phyloP scores from a whole-genome alignment of 345 rosid genomes.

The Euphorbia tirucalli region DNA sequence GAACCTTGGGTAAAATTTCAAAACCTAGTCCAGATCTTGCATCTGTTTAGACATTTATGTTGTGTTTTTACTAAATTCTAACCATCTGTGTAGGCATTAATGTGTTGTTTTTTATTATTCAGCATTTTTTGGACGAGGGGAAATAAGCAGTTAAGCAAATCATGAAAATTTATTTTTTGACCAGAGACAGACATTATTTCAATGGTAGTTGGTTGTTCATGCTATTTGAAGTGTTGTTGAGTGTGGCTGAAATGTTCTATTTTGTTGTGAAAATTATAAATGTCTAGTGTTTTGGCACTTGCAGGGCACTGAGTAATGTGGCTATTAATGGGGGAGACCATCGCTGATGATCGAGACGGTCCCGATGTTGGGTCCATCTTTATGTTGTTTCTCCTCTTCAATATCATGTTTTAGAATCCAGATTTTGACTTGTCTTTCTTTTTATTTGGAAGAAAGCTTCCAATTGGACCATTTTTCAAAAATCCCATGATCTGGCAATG shows the following conservation, averaged over 20 bases:
- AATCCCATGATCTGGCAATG: slow-evolving; percentile 17
- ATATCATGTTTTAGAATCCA: slow-evolving; percentile 20
- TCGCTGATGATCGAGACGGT: no score
- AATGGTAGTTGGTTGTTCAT: background rate
- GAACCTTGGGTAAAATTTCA: background rate
- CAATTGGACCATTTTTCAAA: slow-evolving; percentile 15
- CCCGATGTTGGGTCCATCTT: slow-evolving; percentile 6
- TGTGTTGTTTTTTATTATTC: background rate
- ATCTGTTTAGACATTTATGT: no score
- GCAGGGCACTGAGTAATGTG: slow-evolving; percentile 53
- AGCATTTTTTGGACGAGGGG: background rate
- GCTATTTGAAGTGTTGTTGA: background rate
- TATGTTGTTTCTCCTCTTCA: slow-evolving; percentile 16
- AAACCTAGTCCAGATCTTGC: background rate
- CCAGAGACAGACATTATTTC: no score
- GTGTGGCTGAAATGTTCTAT: background rate
- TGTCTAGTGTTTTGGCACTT: slow-evolving; percentile 16
- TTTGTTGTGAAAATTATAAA: slow-evolving; percentile 17
- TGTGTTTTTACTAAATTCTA: no score
- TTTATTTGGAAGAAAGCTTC: slow-evolving; percentile 27
- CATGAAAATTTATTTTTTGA: no score
- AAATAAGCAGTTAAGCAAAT: no score
- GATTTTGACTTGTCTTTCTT: slow-evolving; percentile 27
- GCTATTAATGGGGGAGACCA: slow-evolving; percentile 43
- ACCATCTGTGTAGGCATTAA: background rate